Evolutionary conservation across 257 asterid genomes (phyloP).

Genomic region (Solanum gracilifrons): DNA sequence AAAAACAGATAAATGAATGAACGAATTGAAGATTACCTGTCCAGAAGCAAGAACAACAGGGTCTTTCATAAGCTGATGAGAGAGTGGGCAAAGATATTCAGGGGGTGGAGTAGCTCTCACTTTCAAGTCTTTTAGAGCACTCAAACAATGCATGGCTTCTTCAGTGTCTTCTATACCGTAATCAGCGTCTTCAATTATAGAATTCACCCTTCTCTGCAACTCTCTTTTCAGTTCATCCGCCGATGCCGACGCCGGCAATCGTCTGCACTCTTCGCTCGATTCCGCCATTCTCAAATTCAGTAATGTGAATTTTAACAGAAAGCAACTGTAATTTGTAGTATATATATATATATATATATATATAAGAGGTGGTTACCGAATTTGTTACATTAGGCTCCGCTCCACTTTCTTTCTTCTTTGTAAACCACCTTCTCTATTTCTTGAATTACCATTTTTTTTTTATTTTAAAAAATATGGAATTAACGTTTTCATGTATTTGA

Average conservation of each 20-base stretch:
- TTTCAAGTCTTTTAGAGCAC: conserved; percentile 21
- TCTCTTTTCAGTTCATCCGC: conserved; percentile 32
- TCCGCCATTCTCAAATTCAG: conserved; percentile 10
- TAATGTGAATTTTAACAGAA: background rate
- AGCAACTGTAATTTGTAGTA: background rate
- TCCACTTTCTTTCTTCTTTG: background rate
- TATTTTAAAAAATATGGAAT: no score
- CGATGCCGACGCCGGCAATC: background rate
- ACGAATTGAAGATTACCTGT: conserved; percentile 1
- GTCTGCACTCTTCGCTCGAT: background rate
- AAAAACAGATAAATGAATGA: no score
- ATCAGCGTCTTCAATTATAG: conserved; percentile 21
- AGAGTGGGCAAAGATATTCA: conserved; percentile 41
- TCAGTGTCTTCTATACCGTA: conserved; percentile 21
- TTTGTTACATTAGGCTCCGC: background rate
- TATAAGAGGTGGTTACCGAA: background rate
- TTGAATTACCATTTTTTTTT: no score
- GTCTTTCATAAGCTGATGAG: conserved; percentile 34
- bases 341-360: no score
- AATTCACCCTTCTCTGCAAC: conserved; percentile 23
- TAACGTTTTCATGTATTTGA: no score
- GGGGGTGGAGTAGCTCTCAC: conserved; percentile 17
- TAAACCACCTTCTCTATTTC: background rate
- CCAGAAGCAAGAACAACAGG: conserved; percentile 60
- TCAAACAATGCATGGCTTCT: conserved; percentile 22